Evolutionary conservation across 2,329 filamentous ascomycete genomes (phyloP).

Genomic region (Colletotrichum navitas): DNA sequence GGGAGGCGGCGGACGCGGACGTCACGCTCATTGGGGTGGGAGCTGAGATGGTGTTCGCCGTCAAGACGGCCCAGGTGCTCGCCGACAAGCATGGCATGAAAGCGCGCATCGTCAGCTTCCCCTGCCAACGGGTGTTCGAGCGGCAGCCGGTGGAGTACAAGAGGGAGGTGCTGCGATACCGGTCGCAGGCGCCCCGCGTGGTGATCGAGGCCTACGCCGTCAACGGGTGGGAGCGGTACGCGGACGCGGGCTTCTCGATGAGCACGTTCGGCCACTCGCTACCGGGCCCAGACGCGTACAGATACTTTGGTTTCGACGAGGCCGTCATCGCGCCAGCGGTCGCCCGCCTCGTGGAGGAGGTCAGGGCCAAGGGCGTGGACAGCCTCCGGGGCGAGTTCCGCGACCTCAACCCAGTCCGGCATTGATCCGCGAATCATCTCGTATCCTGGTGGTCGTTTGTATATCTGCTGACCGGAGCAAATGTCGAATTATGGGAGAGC

Average conservation of each 20-base stretch:
- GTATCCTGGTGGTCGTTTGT: not conserved
- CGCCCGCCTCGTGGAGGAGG: slow-evolving; percentile 46
- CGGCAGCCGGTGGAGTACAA: slow-evolving; percentile 59
- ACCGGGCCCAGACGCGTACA: slow-evolving; percentile 65
- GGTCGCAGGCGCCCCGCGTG: slow-evolving; percentile 60
- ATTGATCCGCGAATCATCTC: slow-evolving; percentile 2
- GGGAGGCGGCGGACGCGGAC: slow-evolving; percentile 57
- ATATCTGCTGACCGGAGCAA: not conserved
- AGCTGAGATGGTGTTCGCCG: slow-evolving; percentile 52
- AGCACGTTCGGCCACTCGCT: slow-evolving; percentile 67
- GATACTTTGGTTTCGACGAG: slow-evolving; percentile 65
- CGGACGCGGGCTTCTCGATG: slow-evolving; percentile 67
- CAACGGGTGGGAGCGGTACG: slow-evolving; percentile 72
- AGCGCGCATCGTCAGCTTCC: slow-evolving; percentile 59
- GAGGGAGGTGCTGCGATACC: slow-evolving; percentile 58
- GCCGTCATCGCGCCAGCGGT: slow-evolving; percentile 56
- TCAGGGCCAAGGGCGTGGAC: slow-evolving; percentile 44
- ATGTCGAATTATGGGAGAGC: too few relatives aligned
- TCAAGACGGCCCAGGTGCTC: slow-evolving; percentile 53
- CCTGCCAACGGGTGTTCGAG: slow-evolving; percentile 60
- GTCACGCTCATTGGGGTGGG: slow-evolving; percentile 59
- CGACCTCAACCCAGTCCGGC: slow-evolving; percentile 44
- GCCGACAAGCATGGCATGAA: slow-evolving; percentile 53
- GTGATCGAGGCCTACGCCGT: slow-evolving; percentile 71
- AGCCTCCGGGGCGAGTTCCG: slow-evolving; percentile 46